Conservation (phyloP, 306 rosid species). For the Malus sieversii region DNA sequence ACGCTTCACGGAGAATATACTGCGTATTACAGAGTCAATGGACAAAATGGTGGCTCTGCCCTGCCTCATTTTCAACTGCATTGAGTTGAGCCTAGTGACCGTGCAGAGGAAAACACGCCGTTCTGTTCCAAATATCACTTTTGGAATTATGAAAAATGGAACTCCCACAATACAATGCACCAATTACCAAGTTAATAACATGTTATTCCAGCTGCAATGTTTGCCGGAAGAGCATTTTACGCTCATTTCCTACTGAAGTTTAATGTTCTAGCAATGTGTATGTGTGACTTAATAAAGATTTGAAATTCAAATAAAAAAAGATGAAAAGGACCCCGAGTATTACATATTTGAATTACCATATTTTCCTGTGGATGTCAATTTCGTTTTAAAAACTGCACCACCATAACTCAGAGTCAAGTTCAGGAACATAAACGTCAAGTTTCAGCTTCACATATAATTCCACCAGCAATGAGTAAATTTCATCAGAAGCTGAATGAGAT, state of each 20-base stretch:
- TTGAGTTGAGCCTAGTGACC: not conserved
- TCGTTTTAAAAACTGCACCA: not conserved
- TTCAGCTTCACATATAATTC: conserved; percentile 55
- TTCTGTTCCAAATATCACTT: not conserved
- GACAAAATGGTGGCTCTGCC: not conserved
- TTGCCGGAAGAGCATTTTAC: not conserved
- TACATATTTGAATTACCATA: not conserved
- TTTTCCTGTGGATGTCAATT: not conserved
- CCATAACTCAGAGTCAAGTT: conserved; percentile 8
- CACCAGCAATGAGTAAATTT: conserved; percentile 33
- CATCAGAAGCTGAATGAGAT: conserved; percentile 42
- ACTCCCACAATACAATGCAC: not conserved
- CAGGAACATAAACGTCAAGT: conserved; percentile 37
- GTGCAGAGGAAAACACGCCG: not conserved
- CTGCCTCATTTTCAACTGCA: not conserved
- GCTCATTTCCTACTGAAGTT: not conserved
- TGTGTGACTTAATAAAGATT: not conserved
- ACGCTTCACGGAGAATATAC: not conserved
- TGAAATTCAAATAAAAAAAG: too few species aligned
- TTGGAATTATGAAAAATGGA: not conserved
- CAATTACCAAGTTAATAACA: not conserved
- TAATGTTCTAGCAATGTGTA: not conserved
- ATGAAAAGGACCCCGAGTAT: too few species aligned
- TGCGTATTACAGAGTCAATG: not conserved
- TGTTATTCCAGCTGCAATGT: not conserved